Conservation (phyloP, 257 asterid genomes). For the Salvia splendens region DNA sequence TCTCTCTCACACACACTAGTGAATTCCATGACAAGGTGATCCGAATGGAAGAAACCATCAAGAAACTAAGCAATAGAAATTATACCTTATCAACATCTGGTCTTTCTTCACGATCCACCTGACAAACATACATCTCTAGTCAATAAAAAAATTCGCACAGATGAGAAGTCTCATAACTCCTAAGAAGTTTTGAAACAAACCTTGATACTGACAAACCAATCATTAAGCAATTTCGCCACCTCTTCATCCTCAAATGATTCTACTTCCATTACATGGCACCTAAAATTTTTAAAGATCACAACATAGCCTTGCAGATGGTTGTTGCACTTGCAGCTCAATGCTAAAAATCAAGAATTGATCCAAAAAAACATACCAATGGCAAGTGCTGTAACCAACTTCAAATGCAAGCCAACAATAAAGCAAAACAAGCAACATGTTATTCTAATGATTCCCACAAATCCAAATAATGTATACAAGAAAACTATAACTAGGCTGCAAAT, state of each 20-base stretch:
- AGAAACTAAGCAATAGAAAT: conserved; percentile 2
- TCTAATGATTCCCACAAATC: neutral
- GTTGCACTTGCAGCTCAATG: conserved; percentile 3
- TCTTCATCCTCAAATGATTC: conserved; percentile 91
- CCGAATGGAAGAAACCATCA: neutral
- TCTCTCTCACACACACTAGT: no score
- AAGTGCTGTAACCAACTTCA: conserved; percentile 99
- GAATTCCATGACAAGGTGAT: neutral
- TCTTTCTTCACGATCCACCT: conserved; percentile 97
- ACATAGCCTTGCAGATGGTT: neutral
- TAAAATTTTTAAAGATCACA: conserved; percentile 29
- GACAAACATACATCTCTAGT: conserved; percentile 24
- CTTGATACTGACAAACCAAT: conserved; percentile 90
- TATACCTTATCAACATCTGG: conserved; percentile 96
- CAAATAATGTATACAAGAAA: neutral
- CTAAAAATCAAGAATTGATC: neutral
- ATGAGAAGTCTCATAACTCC: neutral
- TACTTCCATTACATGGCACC: conserved; percentile 99
- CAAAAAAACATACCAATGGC: conserved; percentile 76
- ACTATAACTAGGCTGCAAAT: neutral
- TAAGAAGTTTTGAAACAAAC: conserved; percentile 38
- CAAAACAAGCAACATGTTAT: conserved; percentile 17
- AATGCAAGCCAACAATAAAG: conserved; percentile 34
- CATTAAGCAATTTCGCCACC: conserved; percentile 80
- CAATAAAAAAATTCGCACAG: neutral